A percentile compares a stretch with the other conserved stretches of the same genome.
These are phyloP conservation scores for Colletotrichum tropicale DNA, from an alignment of 2,329 filamentous ascomycete genomes.

Conservation along the genomic window DNA sequence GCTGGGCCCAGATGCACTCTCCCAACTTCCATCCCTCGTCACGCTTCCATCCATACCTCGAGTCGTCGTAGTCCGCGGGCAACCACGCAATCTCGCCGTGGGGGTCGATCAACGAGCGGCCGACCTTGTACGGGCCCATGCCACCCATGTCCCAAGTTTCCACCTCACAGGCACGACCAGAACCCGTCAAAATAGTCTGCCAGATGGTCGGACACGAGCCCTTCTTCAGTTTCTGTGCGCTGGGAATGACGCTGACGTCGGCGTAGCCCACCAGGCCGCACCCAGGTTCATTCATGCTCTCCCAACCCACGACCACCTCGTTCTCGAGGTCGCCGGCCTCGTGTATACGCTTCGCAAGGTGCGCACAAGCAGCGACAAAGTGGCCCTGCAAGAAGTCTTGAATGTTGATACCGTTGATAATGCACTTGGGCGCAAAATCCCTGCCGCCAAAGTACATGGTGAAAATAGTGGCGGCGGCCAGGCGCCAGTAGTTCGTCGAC, in stretches of 20 bases:
- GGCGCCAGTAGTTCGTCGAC: conserved; percentile 93
- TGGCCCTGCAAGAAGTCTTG: conserved; percentile 93
- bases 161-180: conserved; percentile 87
- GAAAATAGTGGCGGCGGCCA: conserved; percentile 89
- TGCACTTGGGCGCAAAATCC: conserved; percentile 94
- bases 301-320: conserved; percentile 91
- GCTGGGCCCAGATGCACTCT: conserved; percentile 96
- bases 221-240: conserved; percentile 89
- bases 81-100: conserved; percentile 87
- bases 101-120: conserved; percentile 82
- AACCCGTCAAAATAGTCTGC: conserved; percentile 92
- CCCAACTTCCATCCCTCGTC: conserved; percentile 89
- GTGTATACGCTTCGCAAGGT: conserved; percentile 83
- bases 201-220: conserved; percentile 93
- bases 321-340: conserved; percentile 90
- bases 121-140: conserved; percentile 90
- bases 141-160: conserved; percentile 93
- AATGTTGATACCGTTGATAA: conserved; percentile 94
- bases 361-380: conserved; percentile 78
- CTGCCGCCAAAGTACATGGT: conserved; percentile 91
- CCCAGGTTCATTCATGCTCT: conserved; percentile 95
- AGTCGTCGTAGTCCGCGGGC: conserved; percentile 81
- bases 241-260: conserved; percentile 81
- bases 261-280: conserved; percentile 83
- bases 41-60: conserved; percentile 86